Conservation (phyloP, 2,329 filamentous ascomycete species). For the Colletotrichum sidae region DNA sequence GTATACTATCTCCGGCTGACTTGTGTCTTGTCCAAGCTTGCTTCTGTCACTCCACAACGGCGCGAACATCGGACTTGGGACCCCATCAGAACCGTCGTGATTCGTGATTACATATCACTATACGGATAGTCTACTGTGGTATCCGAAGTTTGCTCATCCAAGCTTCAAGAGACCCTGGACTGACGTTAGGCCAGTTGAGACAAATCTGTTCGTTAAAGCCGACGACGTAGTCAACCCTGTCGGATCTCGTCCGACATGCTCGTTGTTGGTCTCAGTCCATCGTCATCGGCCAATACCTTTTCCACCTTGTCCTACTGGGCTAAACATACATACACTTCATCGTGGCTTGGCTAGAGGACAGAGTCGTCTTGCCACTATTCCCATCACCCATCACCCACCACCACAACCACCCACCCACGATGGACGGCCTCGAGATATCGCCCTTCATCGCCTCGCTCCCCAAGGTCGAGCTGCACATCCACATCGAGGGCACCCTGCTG, state of each 20-base stretch:
- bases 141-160: neutral
- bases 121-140: too few species aligned
- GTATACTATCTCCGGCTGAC: too few species aligned
- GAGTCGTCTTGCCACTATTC: too few species aligned
- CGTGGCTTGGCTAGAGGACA: too few species aligned
- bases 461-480: conserved; percentile 86
- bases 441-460: conserved; percentile 73
- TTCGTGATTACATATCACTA: neutral
- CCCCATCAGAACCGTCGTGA: neutral
- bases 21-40: conserved; percentile 19
- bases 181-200: neutral
- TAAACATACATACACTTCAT: too few species aligned
- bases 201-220: neutral
- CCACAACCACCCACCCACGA: conserved; percentile 30
- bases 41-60: conserved; percentile 12
- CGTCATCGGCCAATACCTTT: too few species aligned
- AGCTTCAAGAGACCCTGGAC: conserved; percentile 1
- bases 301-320: too few species aligned
- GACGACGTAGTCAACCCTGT: neutral
- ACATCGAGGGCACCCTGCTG: conserved; percentile 81
- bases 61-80: conserved; percentile 17
- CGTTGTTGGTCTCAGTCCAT: too few species aligned
- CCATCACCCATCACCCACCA: neutral
- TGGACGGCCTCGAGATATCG: conserved; percentile 46
- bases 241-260: conserved; percentile 4